phyloP scores from a whole-genome alignment of 208 protist genomes.

The Crithidia thermophila region DNA sequence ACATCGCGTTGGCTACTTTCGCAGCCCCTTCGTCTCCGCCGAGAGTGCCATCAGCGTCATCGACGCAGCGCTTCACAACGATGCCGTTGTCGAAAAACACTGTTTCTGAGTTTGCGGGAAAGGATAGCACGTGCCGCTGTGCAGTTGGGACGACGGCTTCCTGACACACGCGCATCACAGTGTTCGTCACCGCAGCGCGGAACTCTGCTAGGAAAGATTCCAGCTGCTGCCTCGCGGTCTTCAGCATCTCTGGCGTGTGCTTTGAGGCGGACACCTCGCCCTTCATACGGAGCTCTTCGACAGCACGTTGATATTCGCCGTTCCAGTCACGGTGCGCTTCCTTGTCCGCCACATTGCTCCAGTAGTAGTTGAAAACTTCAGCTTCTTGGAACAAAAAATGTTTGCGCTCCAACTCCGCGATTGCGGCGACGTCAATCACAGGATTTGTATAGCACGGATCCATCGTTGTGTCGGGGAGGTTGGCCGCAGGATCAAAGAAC shows the following conservation, averaged over 20 bases:
- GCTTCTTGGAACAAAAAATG: constrained; percentile 32
- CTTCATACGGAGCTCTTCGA: constrained; percentile 30
- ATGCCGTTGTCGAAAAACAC: constrained; percentile 53
- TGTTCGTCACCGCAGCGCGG: constrained; percentile 26
- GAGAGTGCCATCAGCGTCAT: constrained; percentile 44
- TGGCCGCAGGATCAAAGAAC: too few relatives aligned
- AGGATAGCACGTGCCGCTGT: constrained; percentile 23
- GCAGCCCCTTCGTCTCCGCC: constrained; percentile 50
- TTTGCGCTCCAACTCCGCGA: background rate
- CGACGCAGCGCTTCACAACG: constrained; percentile 50
- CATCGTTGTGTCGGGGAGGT: background rate
- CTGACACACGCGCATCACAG: constrained; percentile 37
- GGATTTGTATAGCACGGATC: background rate
- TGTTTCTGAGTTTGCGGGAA: constrained; percentile 20
- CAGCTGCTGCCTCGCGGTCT: constrained; percentile 4
- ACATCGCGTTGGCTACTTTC: constrained; percentile 30
- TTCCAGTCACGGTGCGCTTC: constrained; percentile 43
- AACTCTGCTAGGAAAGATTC: constrained; percentile 40
- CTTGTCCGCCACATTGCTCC: constrained; percentile 4
- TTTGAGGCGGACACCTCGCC: background rate
- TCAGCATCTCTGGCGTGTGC: background rate
- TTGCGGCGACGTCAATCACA: background rate
- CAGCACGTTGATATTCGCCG: constrained; percentile 38
- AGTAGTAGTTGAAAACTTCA: constrained; percentile 51
- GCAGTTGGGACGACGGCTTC: constrained; percentile 41